Evolutionary conservation across 108 stramenopile genomes (phyloP).

Genomic region (Nitzschia inconspicua): DNA sequence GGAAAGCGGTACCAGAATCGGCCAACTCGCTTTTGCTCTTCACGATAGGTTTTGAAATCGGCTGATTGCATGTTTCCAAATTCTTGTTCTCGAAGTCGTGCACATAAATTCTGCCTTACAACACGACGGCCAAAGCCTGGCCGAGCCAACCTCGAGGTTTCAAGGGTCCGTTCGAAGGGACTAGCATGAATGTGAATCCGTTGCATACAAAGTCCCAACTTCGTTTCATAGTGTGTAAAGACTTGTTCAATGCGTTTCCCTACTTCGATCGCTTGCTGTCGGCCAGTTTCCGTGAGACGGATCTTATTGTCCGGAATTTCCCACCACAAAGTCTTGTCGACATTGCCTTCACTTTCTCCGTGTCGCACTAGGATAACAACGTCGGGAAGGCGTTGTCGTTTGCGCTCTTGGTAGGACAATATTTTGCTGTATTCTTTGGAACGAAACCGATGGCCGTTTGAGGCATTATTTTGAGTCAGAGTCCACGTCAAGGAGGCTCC

Average conservation of each 20-base stretch:
- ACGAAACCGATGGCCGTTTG: no score
- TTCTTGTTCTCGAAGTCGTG: conserved; percentile 31
- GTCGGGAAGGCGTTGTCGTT: conserved; percentile 21
- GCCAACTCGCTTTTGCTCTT: conserved; percentile 40
- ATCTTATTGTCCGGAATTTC: conserved; percentile 36
- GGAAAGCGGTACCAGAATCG: conserved; percentile 58
- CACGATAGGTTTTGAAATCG: conserved; percentile 20
- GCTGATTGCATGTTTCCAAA: conserved; percentile 42
- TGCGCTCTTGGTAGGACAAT: no score
- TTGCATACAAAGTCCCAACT: no score
- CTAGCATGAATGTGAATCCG: conserved; percentile 41
- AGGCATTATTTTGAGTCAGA: no score
- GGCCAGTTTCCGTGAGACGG: conserved; percentile 43
- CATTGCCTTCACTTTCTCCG: conserved; percentile 39
- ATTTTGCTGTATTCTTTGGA: no score
- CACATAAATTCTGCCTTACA: conserved; percentile 38
- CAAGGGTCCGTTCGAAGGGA: conserved; percentile 50
- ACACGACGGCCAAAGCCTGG: conserved; percentile 24
- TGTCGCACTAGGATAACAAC: conserved; percentile 41
- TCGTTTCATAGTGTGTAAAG: conserved; percentile 13
- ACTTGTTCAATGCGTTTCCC: conserved; percentile 42
- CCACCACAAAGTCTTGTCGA: conserved; percentile 26
- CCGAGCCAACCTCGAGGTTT: conserved; percentile 31
- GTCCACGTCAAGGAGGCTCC: no score
- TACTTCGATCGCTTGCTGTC: conserved; percentile 47